Evolutionary conservation across 163 green algal genomes (phyloP).

Genomic region (Scenedesmus sp.): DNA sequence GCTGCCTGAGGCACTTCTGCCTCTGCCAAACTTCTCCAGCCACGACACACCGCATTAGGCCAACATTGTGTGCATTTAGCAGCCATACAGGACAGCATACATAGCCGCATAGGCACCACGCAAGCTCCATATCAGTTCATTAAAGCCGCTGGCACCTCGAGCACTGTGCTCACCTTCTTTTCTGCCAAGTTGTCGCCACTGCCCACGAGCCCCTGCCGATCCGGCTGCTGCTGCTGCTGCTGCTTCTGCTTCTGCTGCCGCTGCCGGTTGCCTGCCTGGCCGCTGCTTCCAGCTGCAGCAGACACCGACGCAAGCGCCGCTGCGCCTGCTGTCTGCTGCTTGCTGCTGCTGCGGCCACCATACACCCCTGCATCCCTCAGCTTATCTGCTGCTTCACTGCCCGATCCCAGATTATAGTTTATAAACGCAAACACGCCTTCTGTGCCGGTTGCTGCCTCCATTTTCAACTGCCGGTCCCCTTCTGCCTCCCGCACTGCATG

Average conservation of each 20-base stretch:
- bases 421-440: constrained; percentile 50
- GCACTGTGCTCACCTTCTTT: neutral
- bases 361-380: constrained; percentile 32
- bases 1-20: too few relatives aligned
- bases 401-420: constrained; percentile 25
- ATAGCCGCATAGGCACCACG: neutral
- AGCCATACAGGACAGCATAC: neutral
- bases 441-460: constrained; percentile 6
- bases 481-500: neutral
- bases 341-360: neutral
- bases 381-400: constrained; percentile 33
- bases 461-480: neutral
- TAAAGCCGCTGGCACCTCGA: too few relatives aligned
- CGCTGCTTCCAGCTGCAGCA: neutral
- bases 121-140: too few relatives aligned
- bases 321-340: constrained; percentile 20
- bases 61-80: neutral
- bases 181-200: constrained; percentile 15
- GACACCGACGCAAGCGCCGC: constrained; percentile 34
- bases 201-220: constrained; percentile 1
- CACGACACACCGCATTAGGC: too few relatives aligned
- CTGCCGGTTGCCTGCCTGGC: neutral
- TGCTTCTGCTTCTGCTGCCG: neutral
- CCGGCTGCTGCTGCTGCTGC: constrained; percentile 17
- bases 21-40: too few relatives aligned